Evolutionary conservation across 768 basidiomycete species (phyloP), one percentile per base, ranked within the genome.

Genomic region (Lactarius sp.): DNA sequence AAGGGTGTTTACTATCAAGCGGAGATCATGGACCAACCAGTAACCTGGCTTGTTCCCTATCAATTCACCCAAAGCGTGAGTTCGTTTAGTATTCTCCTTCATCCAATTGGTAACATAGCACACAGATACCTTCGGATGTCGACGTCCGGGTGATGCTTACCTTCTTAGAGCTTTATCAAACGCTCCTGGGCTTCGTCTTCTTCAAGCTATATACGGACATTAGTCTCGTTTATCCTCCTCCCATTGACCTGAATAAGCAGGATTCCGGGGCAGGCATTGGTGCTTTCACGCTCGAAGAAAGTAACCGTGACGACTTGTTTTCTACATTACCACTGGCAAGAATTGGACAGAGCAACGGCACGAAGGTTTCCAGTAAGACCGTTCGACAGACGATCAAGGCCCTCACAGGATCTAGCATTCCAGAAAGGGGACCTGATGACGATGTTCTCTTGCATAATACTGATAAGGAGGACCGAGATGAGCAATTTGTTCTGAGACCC

Each of bases 1-100:
- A 98, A 98, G 77, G 97, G 97, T 46, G 85, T 99, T 51, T 99
- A 98, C 76, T 98, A 95, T 74, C 95, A 98, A 76, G 95, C 93
- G 9, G 92, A 96, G 73, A 81, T 98, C 31, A 87, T 94, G 80
- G 94, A 92, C 66, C 91, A 98, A 76, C 86, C 82, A 36, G 83
- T 98, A 51, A 95, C 89, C 42, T 99, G 97, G 97, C 84, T 98
- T 36, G 91, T 97, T 20, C 95, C 96, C 1, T 98, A 97, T 74
- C 92, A 92, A 71, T 99, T 99, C 76, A 95, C 94, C 1, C 97
- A 99, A 77, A 87, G 82, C 68, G 94, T 97, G 70, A 60, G 85
- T 47, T 50, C 12, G 60, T 59, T 52, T 59, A 16, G 53, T 50
- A 16, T 14, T 20, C 44, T 39, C 66, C 64, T 60, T 37, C 34